phyloP scores from a whole-genome alignment of 306 rosid species.

The Mimosa bimucronata region DNA sequence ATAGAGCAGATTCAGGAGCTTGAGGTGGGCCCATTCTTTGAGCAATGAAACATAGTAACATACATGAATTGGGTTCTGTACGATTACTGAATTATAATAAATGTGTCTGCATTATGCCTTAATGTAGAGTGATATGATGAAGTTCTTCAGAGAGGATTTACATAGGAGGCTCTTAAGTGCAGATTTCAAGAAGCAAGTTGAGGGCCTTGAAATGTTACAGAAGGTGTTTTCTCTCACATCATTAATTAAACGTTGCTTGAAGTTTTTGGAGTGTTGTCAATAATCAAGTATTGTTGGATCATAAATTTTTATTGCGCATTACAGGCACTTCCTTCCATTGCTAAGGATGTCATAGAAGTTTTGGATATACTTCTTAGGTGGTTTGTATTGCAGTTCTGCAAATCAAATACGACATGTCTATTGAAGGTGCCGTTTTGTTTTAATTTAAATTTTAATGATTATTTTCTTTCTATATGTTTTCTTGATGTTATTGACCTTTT shows the following conservation, averaged over 20 bases:
- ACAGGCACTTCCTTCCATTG: conserved; percentile 87
- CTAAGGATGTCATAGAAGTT: conserved; percentile 87
- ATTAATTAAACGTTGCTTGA: conserved; percentile 5
- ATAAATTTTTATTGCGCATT: conserved; percentile 29
- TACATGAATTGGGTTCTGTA: conserved; percentile 28
- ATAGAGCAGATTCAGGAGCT: conserved; percentile 97
- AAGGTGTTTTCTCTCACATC: conserved; percentile 58
- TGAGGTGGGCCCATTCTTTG: conserved; percentile 62
- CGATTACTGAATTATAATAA: conserved; percentile 30
- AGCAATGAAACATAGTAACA: conserved; percentile 13
- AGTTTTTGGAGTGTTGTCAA: conserved; percentile 6
- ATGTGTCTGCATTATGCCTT: conserved; percentile 28
- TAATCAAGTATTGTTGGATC: neutral
- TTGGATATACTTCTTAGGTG: conserved; percentile 91
- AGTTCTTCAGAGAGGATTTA: conserved; percentile 94
- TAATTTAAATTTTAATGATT: neutral
- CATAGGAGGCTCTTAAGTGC: conserved; percentile 90
- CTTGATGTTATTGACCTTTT: neutral
- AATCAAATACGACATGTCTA: conserved; percentile 95
- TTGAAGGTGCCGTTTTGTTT: conserved; percentile 67
- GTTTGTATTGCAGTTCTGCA: conserved; percentile 96
- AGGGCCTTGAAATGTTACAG: conserved; percentile 93
- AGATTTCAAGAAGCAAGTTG: conserved; percentile 97
- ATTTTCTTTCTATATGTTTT: conserved; percentile 13
- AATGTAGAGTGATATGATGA: conserved; percentile 89